phyloP scores from a whole-genome alignment of 352 stramenopile genomes.

The Phytophthora gonapodyides region DNA sequence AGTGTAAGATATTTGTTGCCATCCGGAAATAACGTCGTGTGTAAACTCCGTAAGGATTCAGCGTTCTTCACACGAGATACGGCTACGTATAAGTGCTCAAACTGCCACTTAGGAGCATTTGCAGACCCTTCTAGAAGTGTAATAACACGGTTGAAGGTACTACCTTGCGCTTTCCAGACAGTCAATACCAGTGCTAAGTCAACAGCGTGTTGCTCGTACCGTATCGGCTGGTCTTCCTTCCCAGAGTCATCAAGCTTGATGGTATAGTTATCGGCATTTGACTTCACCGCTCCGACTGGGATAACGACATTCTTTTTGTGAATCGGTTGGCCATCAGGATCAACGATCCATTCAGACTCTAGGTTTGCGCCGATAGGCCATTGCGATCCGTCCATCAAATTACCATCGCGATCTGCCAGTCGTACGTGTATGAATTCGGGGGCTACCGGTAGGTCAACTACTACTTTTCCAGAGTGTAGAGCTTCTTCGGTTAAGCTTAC shows the following conservation, averaged over 20 bases:
- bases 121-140: neutral
- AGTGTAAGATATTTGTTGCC: neutral
- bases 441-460: no score
- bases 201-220: constrained; percentile 15
- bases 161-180: constrained; percentile 16
- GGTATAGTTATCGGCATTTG: constrained; percentile 2
- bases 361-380: constrained; percentile 4
- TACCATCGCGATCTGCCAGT: neutral
- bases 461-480: no score
- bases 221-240: neutral
- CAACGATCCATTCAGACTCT: neutral
- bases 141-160: constrained; percentile 5
- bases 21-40: neutral
- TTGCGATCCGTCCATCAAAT: neutral
- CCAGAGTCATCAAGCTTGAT: neutral
- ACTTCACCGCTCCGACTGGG: neutral
- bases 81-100: constrained; percentile 8
- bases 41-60: constrained; percentile 7
- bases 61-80: neutral
- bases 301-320: constrained; percentile 4
- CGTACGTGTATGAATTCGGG: no score
- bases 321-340: neutral
- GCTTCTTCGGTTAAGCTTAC: no score
- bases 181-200: constrained; percentile 11
- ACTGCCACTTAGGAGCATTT: neutral